Evolutionary conservation across 1,284 basidiomycete species (phyloP), one percentile per base, ranked within the genome.

Genomic region (Sporisorium reilianum): DNA sequence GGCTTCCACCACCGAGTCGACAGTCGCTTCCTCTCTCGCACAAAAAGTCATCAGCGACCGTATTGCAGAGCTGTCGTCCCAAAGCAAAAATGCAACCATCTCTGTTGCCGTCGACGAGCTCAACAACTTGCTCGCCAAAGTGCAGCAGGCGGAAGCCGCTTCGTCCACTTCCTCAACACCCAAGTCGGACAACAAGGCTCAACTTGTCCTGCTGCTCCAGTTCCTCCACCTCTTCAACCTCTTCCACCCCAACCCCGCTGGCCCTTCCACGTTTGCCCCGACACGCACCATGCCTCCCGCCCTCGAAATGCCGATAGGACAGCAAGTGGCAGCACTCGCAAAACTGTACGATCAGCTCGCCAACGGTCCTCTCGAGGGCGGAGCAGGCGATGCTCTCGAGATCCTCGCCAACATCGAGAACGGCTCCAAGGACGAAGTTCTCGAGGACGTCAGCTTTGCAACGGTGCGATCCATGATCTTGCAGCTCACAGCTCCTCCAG

Each of bases 201-300:
- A 55, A 7, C 48, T 77, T 25, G 58, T 70, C 26, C 56, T 77
- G 16, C 30, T 77, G 51, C 68, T 77, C 23, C 75, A 77, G 23
- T 77, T 77, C 67, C 54, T 77, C 16, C 75, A 77, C 54, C 71
- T 77, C 50, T 75, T 72, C 54, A 64, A 67, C 55, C 62, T 77
- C 25, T 74, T 71, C 61, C 61, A 65, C 20, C 64, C 67, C 30
- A 66, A 71, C 32, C 64, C 61, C 1, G 64, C 61, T 22, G 54
- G 42, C 8, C 57, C 60, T 6, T 48, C 67, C 2, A 50, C 66
- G 0, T 75, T 75, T 34, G 73, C 64, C 11, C 64, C 68, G 10
- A 42, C 36, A 5, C 61, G 52, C 41, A 46, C 26, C 46, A 64
- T 75, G 53, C 73, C 73, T 8, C 41, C 53, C 1, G 64, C 73